Percentiles rank a stretch among this genome's conserved stretches.
phyloP scores from a whole-genome alignment of 805 yeast genomes.

The Tetrapisispora taiwanensis region DNA sequence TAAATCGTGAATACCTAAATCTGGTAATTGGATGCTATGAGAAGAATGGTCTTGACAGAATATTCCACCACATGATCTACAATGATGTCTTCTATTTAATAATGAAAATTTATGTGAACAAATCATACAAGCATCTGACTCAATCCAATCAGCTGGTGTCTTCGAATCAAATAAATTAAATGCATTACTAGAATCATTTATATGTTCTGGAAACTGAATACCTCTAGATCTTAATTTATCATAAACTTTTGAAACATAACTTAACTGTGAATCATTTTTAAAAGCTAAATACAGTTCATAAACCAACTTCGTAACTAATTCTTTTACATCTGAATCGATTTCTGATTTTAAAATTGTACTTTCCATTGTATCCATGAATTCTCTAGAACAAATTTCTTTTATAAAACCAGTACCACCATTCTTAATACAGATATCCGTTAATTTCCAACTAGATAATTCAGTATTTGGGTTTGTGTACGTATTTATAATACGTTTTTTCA shows the following conservation, averaged over 20 bases:
- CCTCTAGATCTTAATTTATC: slow-evolving; percentile 51
- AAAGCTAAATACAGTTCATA: slow-evolving; percentile 75
- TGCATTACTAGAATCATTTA: slow-evolving; percentile 8
- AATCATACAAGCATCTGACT: slow-evolving; percentile 90
- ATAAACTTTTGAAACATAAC: slow-evolving; percentile 55
- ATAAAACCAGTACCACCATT: slow-evolving; percentile 87
- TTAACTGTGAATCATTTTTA: slow-evolving; percentile 52
- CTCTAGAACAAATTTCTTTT: slow-evolving; percentile 67
- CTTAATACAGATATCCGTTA: slow-evolving; percentile 80
- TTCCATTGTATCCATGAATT: slow-evolving; percentile 73
- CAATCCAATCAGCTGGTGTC: slow-evolving; percentile 97
- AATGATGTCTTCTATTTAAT: slow-evolving; percentile 87
- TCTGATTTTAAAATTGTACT: slow-evolving; percentile 31
- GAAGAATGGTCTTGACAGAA: slow-evolving; percentile 81
- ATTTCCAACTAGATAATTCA: slow-evolving; percentile 61
- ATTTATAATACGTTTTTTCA: slow-evolving; percentile 59
- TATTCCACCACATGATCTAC: slow-evolving; percentile 95
- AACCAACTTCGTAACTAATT: slow-evolving; percentile 49
- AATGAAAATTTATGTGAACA: slow-evolving; percentile 74
- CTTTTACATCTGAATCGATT: slow-evolving; percentile 45
- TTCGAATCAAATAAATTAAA: slow-evolving; percentile 66
- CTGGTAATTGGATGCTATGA: slow-evolving; percentile 59
- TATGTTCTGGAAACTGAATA: slow-evolving; percentile 49
- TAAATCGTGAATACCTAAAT: slow-evolving; percentile 75
- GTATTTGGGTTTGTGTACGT: slow-evolving; percentile 65